Base-by-base conservation (phyloP, 225 moss, liverwort and hornwort genomes). In the Antitrichia curtipendula region DNA sequence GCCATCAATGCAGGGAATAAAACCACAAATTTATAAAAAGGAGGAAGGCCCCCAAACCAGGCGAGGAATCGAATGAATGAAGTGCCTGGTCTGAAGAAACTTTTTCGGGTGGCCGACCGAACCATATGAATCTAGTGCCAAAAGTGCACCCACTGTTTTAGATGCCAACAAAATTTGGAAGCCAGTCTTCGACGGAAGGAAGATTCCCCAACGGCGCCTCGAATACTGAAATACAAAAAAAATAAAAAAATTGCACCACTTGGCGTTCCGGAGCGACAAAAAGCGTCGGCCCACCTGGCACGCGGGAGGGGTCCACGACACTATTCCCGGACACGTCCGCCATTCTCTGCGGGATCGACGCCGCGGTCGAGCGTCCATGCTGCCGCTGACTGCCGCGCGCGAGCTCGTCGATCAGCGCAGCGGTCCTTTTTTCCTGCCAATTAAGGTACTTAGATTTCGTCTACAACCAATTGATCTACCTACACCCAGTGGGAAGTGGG, bases 41-140 rank as follows among this genome's bases (percentile, higher is more conserved):
- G 38, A 27, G 15, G 7, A 10, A 9, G 17, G 3, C 31, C 36
- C 24, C 14, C 16, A 86, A 71, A 69, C 45, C 5, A 54, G 28
- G 69, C 21, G 45, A 84, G 31, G 80, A 68, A 73, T 25, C 31
- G 14, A 50, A 43, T 45, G 84, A 75, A 45, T 32, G 71, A 36
- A 70, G 27, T 28, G 85, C 78, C 24, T 57, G 78, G 78, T 85
- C 66, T 61, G 85, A 85, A 85, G 74, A 7, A 86, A 63, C 88
- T 84, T 88, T 90, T 86, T 75, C 7, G 50, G 81, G 81, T 92
- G 92, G 92, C 90, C 86, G 92, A 90, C 90, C 68, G 21, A 11
- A 22, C 49, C 57, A 7, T 88, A 40, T 31, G 62, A 86, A 81
- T 86, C 86, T 56, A 81, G 86, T 31, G 5, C 31, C 18, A 81